Conservation (phyloP, 1,284 basidiomycete genomes). For the Cutaneotrichosporon dermatis region DNA sequence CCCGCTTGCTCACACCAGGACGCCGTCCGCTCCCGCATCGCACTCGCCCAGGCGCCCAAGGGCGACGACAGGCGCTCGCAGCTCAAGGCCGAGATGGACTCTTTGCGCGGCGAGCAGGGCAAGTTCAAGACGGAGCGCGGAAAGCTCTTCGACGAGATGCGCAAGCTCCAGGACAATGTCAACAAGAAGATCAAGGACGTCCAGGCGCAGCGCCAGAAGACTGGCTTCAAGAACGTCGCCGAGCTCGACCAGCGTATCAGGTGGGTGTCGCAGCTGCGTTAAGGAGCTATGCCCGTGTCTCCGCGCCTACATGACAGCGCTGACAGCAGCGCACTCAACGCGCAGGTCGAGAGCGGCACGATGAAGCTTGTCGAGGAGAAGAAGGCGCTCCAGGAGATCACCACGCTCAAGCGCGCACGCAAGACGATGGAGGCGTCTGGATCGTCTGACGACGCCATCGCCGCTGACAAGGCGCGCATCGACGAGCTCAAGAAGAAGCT, state of each 20-base stretch:
- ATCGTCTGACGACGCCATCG: conserved; percentile 77
- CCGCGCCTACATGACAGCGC: neutral
- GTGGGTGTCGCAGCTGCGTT: conserved; percentile 52
- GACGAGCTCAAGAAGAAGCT: conserved; percentile 81
- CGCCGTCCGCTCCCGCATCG: conserved; percentile 73
- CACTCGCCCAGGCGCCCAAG: conserved; percentile 57
- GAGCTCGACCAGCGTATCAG: conserved; percentile 84
- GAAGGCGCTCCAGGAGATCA: conserved; percentile 85
- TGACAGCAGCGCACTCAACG: conserved; percentile 56
- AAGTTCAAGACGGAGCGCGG: conserved; percentile 65
- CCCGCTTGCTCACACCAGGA: conserved; percentile 53
- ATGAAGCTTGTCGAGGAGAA: conserved; percentile 97
- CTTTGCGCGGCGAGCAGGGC: conserved; percentile 74
- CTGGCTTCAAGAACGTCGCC: conserved; percentile 75
- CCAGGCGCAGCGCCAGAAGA: conserved; percentile 74
- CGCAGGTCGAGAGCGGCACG: conserved; percentile 82
- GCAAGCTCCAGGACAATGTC: conserved; percentile 71
- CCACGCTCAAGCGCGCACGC: conserved; percentile 63
- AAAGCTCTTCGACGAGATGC: conserved; percentile 79
- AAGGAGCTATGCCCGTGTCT: neutral
- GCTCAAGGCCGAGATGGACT: conserved; percentile 77
- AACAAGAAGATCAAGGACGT: conserved; percentile 90
- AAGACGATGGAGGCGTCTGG: conserved; percentile 75
- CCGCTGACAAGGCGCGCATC: conserved; percentile 66
- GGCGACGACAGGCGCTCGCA: conserved; percentile 58